Evolutionary conservation across 2,329 filamentous ascomycete species (phyloP).

Genomic region (Phialophora verrucosa): DNA sequence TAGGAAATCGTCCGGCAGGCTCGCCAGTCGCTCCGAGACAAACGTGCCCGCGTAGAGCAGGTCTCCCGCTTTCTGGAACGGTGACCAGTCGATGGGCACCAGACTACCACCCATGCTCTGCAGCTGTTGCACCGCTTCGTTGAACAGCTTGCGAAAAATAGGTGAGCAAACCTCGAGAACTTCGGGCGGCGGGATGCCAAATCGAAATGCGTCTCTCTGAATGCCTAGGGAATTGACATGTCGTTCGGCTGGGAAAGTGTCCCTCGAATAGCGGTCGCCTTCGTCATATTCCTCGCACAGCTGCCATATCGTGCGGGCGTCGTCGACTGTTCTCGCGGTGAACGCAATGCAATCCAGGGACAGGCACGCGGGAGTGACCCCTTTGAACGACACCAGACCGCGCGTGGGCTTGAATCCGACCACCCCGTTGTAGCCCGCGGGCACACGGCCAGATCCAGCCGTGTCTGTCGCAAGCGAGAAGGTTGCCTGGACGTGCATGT

Average conservation of each 20-base stretch:
- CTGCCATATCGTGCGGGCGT: constrained; percentile 58
- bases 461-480: constrained; percentile 58
- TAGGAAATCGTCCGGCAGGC: constrained; percentile 49
- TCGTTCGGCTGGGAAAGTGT: constrained; percentile 40
- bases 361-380: constrained; percentile 54
- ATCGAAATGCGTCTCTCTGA: constrained; percentile 50
- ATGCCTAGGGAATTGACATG: constrained; percentile 42
- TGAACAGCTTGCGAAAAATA: constrained; percentile 52
- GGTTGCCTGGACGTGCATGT: constrained; percentile 40
- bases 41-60: constrained; percentile 64
- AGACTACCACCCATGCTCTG: constrained; percentile 51
- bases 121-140: constrained; percentile 49
- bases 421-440: constrained; percentile 41
- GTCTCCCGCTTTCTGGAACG: constrained; percentile 59
- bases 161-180: constrained; percentile 53
- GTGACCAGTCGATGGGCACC: constrained; percentile 54
- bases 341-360: constrained; percentile 63
- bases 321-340: constrained; percentile 55
- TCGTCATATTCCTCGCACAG: constrained; percentile 56
- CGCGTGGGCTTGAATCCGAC: constrained; percentile 42
- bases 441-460: constrained; percentile 41
- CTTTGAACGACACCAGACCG: constrained; percentile 39
- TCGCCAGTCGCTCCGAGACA: constrained; percentile 61
- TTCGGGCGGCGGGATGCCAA: constrained; percentile 56
- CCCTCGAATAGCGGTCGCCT: constrained; percentile 60